phyloP scores from a whole-genome alignment of 345 rosid species.

The Dipteronia dyeriana region DNA sequence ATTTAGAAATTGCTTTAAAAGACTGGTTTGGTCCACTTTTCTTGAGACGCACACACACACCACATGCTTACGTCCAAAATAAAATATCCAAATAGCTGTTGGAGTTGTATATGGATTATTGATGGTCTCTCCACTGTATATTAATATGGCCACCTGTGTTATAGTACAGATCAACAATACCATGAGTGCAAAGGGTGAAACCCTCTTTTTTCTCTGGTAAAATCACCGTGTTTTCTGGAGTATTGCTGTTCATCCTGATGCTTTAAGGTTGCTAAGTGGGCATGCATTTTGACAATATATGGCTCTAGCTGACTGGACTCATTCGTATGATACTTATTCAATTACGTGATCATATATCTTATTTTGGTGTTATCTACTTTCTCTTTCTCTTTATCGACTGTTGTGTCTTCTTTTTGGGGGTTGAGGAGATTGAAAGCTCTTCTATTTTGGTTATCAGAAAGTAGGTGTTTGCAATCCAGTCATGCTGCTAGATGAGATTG shows the following conservation, averaged over 20 bases:
- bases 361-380: background rate
- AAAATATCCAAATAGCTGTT: background rate
- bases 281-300: background rate
- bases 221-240: background rate
- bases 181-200: background rate
- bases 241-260: constrained; percentile 6
- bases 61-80: background rate
- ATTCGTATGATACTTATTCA: background rate
- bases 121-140: no score
- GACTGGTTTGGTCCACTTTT: background rate
- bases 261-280: constrained; percentile 1
- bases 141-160: background rate
- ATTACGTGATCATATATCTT: background rate
- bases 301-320: constrained; percentile 5
- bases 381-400: background rate
- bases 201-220: background rate
- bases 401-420: background rate
- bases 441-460: constrained; percentile 54
- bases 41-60: background rate
- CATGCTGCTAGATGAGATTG: constrained; percentile 95
- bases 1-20: background rate
- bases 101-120: background rate
- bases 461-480: constrained; percentile 98
- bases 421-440: constrained; percentile 4
- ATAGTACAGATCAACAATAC: background rate